phyloP scores from a whole-genome alignment of 2,329 filamentous ascomycete genomes.

The Stenocarpella maydis region DNA sequence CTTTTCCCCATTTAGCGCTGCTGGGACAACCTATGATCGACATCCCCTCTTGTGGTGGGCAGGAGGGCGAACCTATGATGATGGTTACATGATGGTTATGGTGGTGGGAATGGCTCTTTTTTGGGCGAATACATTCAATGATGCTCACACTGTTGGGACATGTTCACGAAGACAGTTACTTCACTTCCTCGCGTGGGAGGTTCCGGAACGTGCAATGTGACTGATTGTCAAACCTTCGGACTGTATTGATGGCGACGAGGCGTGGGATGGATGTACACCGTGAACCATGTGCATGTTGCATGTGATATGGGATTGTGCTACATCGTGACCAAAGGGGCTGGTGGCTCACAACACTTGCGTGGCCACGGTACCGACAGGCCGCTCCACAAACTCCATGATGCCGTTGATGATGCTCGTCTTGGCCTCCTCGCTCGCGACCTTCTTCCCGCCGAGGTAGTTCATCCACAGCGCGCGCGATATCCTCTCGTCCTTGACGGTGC shows the following conservation, averaged over 20 bases:
- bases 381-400: conserved; percentile 84
- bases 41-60: conserved; percentile 5
- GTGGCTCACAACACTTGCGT: conserved; percentile 69
- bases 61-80: conserved; percentile 29
- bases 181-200: not conserved
- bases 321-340: not conserved
- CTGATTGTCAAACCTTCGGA: not conserved
- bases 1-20: no score
- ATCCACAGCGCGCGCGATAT: conserved; percentile 86
- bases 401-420: conserved; percentile 86
- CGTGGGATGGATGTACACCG: not conserved
- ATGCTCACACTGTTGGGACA: not conserved
- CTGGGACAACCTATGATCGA: conserved; percentile 25
- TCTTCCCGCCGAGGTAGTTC: conserved; percentile 86
- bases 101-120: not conserved
- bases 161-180: not conserved
- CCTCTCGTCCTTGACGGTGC: conserved; percentile 79
- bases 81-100: not conserved
- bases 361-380: conserved; percentile 87
- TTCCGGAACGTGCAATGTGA: conserved; percentile 17
- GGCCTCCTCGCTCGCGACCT: conserved; percentile 84
- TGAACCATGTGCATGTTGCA: conserved; percentile 35
- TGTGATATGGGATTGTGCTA: conserved; percentile 37
- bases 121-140: conserved; percentile 5
- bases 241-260: not conserved